Conservation (phyloP, 306 rosid species). For the Urtica urens region DNA sequence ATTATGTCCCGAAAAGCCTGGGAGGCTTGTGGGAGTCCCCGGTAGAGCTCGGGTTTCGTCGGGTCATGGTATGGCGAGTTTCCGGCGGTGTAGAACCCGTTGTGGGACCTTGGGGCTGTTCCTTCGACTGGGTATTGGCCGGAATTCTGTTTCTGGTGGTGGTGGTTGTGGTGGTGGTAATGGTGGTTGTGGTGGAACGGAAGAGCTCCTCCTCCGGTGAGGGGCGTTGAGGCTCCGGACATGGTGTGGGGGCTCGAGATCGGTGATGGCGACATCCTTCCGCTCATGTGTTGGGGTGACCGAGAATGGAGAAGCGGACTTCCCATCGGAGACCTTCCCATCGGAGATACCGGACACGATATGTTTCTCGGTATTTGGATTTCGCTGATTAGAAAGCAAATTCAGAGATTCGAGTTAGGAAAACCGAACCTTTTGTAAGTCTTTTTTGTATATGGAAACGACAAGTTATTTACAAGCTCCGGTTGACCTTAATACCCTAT, state of each 20-base stretch:
- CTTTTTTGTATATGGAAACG: too few relatives aligned
- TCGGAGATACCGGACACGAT: slow-evolving; percentile 35
- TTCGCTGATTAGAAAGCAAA: slow-evolving; percentile 21
- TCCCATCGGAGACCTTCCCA: slow-evolving; percentile 33
- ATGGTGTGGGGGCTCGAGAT: slow-evolving; percentile 31
- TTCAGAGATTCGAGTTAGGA: too few relatives aligned
- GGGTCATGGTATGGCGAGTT: slow-evolving; percentile 27
- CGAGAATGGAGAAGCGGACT: slow-evolving; percentile 27
- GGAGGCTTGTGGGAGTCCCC: slow-evolving; percentile 30
- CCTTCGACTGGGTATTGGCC: slow-evolving; percentile 30
- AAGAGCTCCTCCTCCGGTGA: slow-evolving; percentile 24
- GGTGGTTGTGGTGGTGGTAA: slow-evolving; percentile 37
- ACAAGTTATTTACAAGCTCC: too few relatives aligned
- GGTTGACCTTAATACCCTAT: too few relatives aligned
- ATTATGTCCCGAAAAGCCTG: slow-evolving; percentile 25
- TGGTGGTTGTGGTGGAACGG: slow-evolving; percentile 36
- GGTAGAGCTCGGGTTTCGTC: slow-evolving; percentile 28
- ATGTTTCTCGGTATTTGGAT: slow-evolving; percentile 21
- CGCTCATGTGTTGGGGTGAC: slow-evolving; percentile 30
- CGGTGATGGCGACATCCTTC: slow-evolving; percentile 38
- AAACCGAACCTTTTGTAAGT: too few relatives aligned
- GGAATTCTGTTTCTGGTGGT: slow-evolving; percentile 36
- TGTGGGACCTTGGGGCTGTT: slow-evolving; percentile 28
- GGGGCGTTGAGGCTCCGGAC: slow-evolving; percentile 36
- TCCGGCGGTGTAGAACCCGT: slow-evolving; percentile 24